phyloP scores from a whole-genome alignment of 2,329 filamentous ascomycete genomes.

The Pseudogymnoascus sp. region DNA sequence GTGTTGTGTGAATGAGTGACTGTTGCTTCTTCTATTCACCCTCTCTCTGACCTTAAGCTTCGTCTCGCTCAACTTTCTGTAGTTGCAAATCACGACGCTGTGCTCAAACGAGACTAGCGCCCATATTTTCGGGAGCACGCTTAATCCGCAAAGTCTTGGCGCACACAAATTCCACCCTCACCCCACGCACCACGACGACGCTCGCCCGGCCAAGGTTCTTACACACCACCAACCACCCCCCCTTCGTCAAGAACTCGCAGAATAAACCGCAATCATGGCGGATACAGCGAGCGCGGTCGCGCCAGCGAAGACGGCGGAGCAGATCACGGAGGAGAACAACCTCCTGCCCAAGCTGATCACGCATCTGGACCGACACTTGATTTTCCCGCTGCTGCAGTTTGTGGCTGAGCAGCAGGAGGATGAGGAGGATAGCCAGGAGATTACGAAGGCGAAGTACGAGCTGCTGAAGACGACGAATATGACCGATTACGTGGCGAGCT shows the following conservation, averaged over 20 bases:
- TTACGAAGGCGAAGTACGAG: constrained; percentile 82
- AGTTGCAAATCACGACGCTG: background rate
- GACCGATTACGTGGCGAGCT: constrained; percentile 90
- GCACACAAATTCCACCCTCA: constrained; percentile 14
- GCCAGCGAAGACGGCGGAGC: constrained; percentile 38
- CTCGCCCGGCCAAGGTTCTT: background rate
- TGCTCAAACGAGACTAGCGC: background rate
- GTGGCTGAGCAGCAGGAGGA: constrained; percentile 60
- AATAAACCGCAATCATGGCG: constrained; percentile 39
- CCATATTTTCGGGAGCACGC: background rate
- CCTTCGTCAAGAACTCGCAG: background rate
- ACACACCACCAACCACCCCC: background rate
- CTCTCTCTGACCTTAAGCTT: background rate
- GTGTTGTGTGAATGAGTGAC: background rate
- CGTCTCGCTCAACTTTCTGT: constrained; percentile 2
- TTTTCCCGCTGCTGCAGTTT: constrained; percentile 95
- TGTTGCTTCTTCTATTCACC: background rate
- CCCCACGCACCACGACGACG: constrained; percentile 11
- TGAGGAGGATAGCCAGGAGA: constrained; percentile 63
- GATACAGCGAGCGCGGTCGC: constrained; percentile 29
- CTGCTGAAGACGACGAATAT: constrained; percentile 97
- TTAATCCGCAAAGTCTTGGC: constrained; percentile 10
- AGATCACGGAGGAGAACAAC: constrained; percentile 39
- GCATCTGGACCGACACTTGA: constrained; percentile 89
- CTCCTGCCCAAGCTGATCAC: constrained; percentile 81